phyloP scores from a whole-genome alignment of 768 basidiomycete species.

The Pleurotus platypus region DNA sequence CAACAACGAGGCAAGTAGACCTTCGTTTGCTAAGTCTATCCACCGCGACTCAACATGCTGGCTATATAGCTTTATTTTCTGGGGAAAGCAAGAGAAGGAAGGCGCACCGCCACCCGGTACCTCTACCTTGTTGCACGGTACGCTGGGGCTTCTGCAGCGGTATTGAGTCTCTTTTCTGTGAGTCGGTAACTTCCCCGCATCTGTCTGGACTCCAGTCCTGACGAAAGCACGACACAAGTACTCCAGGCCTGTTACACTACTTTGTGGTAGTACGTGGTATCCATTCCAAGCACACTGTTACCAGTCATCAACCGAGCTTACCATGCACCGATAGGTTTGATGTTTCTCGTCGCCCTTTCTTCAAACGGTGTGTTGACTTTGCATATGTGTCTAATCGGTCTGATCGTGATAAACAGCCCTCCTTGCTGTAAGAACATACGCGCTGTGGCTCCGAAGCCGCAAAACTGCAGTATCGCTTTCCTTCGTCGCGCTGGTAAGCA shows the following conservation, averaged over 20 bases:
- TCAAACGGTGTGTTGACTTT: not conserved
- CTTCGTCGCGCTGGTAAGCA: not conserved
- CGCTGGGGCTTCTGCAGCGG: not conserved
- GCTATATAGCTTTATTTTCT: not conserved
- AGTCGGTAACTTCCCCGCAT: too few relatives aligned
- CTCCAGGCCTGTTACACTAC: too few relatives aligned
- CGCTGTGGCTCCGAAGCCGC: not conserved
- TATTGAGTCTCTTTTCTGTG: not conserved
- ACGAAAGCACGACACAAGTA: too few relatives aligned
- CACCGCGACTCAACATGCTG: not conserved
- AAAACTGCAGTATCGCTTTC: not conserved
- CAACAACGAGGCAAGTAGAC: not conserved
- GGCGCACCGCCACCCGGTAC: not conserved
- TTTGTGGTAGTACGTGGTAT: not conserved
- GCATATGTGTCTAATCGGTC: too few relatives aligned
- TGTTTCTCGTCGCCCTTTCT: not conserved
- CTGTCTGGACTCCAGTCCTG: too few relatives aligned
- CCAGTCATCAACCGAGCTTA: not conserved
- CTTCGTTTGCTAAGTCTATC: not conserved
- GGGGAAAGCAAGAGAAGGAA: not conserved
- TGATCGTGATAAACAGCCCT: not conserved
- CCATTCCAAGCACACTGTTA: not conserved
- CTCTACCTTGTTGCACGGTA: not conserved
- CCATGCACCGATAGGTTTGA: not conserved
- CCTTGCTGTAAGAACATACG: constrained; percentile 1